Base-by-base conservation (phyloP, 371 early-diverging fungal genomes). In the Mucor ambiguus region DNA sequence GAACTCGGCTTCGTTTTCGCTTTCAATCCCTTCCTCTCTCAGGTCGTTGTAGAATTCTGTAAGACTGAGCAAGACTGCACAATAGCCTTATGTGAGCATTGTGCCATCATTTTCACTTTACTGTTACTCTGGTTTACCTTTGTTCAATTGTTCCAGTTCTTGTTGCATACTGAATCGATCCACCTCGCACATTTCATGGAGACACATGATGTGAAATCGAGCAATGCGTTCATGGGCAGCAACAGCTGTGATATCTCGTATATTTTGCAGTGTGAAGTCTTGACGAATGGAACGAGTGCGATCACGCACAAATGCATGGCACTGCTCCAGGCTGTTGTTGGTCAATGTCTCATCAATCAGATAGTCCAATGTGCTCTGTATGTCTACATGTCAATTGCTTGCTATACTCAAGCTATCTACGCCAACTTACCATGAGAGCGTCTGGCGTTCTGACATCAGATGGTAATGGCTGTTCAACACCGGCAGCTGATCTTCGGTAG, bases 191-290 rank as follows among this genome's bases (percentile, higher is more conserved):
- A 96, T 81, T 29, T 87, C 78, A 65, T 94, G 93, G 10, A 89
- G 71, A 57, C 89, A 91, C 5, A 95, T 61, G 38, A 97, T 94
- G 70, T 95, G 95, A 65, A 91, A 96, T 10, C 98, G 87, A 9
- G 95, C 94, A 48, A 96, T 94, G 12, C 89, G 80, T 74, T 97
- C 97, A 70, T 93, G 92, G 0, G 87, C 81, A 14, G 78, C 68
- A 0, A 96, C 87, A 0, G 96, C 91, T 22, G 73, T 70, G 0
- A 73, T 32, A 60, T 90, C 90, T 37, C 91, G 82, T 63, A 85
- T 84, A 71, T 94, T 93, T 72, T 97, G 97, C 4, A 94, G 73
- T 4, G 93, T 92, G 61, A 95, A 92, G 68, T 98, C 98, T 71
- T 90, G 89, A 46, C 95, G 82, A 52, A 97, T 93, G 2, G 94